Base-by-base conservation (phyloP, 2,329 filamentous ascomycete species). In the Apiospora malaysiana region DNA sequence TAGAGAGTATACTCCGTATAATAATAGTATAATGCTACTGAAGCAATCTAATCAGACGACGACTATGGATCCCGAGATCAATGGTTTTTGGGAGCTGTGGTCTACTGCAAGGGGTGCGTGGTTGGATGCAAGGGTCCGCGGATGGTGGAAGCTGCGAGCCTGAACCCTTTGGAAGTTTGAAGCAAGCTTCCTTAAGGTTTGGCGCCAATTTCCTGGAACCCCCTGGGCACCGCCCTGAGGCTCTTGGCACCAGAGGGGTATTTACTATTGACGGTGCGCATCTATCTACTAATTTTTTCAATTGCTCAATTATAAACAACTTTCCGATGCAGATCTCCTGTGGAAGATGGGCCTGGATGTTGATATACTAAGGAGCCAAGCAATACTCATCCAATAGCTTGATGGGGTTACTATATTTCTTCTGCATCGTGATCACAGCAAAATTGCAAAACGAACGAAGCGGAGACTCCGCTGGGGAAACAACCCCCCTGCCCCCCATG, bases 391-490 rank as follows among this genome's bases (percentile, higher is more conserved):
- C 32, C 56, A 63, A 63, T 63, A 63, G 32, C 56, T n/a, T 7
- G 32, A 40, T 63, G 56, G 56, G 32, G 56, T 23, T 63, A 4
- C 56, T 37, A 40, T 63, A 40, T 21, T n/a, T 40, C 56, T 63
- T 21, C 21, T 37, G 21, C 56, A 63, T 63, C 56, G 56, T 63
- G 56, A 63, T 63, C 56, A 63, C 27, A 40, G 56, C 32, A 63
- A 40, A 40, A 63, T 40, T 63, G 51, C 25, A 63, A 63, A 63
- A 10, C 32, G 56, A 63, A 10, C 32, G 56, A 63, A 63, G 56
- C 56, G 56, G 56, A 63, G 56, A 40, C 32, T 63, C 56, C 56
- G 27, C 56, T 63, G 32, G 32, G 56, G 56, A 63, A 40, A 63
- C 51, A 59, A 10, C 51, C 49, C 40, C 37, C 10, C 37, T 40